Evolutionary conservation across 768 basidiomycete species (phyloP).

Genomic region (Leucosporidium yakuticum): DNA sequence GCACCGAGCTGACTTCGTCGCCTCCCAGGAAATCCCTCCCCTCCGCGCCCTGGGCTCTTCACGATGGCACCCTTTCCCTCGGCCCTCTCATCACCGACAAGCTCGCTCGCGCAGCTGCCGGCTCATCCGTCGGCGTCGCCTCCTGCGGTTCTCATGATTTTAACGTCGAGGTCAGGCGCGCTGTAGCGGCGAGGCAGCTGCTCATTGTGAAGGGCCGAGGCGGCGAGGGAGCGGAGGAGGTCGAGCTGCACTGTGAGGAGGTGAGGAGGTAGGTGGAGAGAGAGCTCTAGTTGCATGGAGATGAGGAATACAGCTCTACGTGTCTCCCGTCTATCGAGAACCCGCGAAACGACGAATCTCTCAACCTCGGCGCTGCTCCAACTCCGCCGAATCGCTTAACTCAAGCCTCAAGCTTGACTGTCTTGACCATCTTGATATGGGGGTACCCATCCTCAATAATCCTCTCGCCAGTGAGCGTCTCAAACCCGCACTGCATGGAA

Average conservation of each 20-base stretch:
- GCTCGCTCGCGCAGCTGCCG: conserved; percentile 1
- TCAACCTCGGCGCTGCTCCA: too few relatives aligned
- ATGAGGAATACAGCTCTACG: too few relatives aligned
- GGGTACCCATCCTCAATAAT: background rate
- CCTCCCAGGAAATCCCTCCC: conserved; percentile 2
- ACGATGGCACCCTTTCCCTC: too few relatives aligned
- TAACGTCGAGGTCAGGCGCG: conserved; percentile 17
- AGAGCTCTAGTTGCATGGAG: too few relatives aligned
- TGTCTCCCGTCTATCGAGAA: too few relatives aligned
- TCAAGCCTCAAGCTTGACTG: background rate
- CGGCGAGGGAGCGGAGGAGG: conserved; percentile 9
- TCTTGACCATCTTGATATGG: background rate
- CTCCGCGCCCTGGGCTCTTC: too few relatives aligned
- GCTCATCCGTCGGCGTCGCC: conserved; percentile 15
- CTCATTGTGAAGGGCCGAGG: conserved; percentile 5
- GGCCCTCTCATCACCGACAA: background rate
- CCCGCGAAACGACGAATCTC: too few relatives aligned
- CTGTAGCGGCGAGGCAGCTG: conserved; percentile 10
- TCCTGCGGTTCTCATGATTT: conserved; percentile 16
- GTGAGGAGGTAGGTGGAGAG: conserved; percentile 18
- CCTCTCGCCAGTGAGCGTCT: background rate
- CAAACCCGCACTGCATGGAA: background rate
- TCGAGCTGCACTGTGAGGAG: conserved; percentile 26
- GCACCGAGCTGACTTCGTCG: background rate
- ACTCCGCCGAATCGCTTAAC: too few relatives aligned